Percentiles rank a stretch among this genome's conserved stretches.
phyloP scores from a whole-genome alignment of 345 rosid species.

The Noccaea bulbosa region DNA sequence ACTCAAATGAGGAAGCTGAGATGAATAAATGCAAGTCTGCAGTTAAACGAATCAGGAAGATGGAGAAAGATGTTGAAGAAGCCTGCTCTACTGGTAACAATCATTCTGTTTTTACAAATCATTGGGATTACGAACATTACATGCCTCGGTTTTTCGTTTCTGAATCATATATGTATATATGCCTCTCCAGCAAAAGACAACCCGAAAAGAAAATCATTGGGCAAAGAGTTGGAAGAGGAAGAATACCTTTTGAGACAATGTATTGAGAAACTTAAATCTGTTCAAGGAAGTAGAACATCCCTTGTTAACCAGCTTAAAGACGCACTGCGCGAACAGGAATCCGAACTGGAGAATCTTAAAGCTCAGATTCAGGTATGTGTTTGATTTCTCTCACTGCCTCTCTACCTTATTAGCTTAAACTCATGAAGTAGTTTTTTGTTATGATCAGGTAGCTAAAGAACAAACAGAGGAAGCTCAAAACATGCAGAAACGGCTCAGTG shows the following conservation, averaged over 20 bases:
- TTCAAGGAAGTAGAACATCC: constrained; percentile 67
- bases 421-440: constrained; percentile 27
- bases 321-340: constrained; percentile 86
- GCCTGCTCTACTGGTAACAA: constrained; percentile 65
- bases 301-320: constrained; percentile 87
- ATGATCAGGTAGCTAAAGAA: constrained; percentile 72
- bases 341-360: constrained; percentile 80
- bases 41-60: constrained; percentile 68
- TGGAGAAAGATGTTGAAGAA: constrained; percentile 77
- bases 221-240: constrained; percentile 74
- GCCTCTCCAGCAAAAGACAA: constrained; percentile 56
- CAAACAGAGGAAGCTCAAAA: constrained; percentile 70
- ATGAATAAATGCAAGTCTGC: constrained; percentile 82
- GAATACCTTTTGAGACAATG: constrained; percentile 75
- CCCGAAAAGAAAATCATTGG: constrained; percentile 62
- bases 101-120: not conserved
- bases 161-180: constrained; percentile 18
- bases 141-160: not conserved
- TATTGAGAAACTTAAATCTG: constrained; percentile 78
- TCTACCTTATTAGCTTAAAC: constrained; percentile 13
- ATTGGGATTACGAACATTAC: not conserved
- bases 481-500: constrained; percentile 68
- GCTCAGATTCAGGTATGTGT: constrained; percentile 78
- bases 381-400: not conserved
- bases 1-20: constrained; percentile 78